Base-by-base conservation (phyloP, 1,284 basidiomycete species). In the Sporisorium exsertum region DNA sequence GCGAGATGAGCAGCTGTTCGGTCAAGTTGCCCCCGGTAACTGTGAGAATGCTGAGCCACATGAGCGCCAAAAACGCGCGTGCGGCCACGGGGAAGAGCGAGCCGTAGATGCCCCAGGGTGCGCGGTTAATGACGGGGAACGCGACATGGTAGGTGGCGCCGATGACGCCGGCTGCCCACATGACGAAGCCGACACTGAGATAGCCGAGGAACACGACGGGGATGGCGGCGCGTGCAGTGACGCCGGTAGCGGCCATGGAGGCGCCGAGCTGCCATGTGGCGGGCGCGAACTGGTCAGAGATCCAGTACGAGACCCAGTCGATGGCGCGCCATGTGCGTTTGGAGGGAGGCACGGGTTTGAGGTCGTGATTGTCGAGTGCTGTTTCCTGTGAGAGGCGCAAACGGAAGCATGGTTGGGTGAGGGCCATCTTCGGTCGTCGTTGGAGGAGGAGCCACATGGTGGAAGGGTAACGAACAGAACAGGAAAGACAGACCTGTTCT, bases 261-360 rank as follows among this genome's bases (percentile, higher is more conserved):
- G 62, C 55, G 18, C 69, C 64, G 10, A 72, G 64, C 42, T 72
- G 59, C 59, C 63, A 72, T 18, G 63, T 67, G 37, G 69, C 69
- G 13, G 69, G 69, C 0, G 69, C 64, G 18, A 65, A 72, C 53
- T 66, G 63, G 27, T 72, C 69, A 26, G 69, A 72, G 53, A 67
- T 57, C 69, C 69, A 72, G 49, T 65, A 65, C 18, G 61, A 60
- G 49, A 72, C 50, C 66, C 66, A 68, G 32, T 68, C 66, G 45
- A 62, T 22, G 13, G 60, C 24, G 1, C 51, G 40, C 66, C 66
- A 68, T 37, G 66, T 68, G 27, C 56, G 54, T 33, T 56, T 52
- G 10, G 49, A 6, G 0, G 59, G 59, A 3, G 66, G 66, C 1
- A 68, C 56, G 5, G 66, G 66, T 8, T 50, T 46, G 33, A 68